Conservation (phyloP, 257 asterid genomes). For the Solanum okadae region DNA sequence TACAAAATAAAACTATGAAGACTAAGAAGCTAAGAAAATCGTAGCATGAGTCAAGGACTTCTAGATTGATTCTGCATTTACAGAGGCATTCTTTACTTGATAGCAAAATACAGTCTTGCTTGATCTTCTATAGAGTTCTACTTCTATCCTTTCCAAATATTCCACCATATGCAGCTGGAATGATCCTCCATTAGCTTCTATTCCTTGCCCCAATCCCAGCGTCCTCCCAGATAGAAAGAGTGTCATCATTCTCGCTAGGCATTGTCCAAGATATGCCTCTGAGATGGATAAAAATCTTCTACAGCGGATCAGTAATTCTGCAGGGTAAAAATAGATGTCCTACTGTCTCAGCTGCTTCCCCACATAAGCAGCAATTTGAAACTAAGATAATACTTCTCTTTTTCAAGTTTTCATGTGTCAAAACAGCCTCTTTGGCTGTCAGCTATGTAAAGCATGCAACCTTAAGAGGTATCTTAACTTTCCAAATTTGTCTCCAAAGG, state of each 20-base stretch:
- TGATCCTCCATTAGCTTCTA: not conserved
- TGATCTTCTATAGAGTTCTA: not conserved
- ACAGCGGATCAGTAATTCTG: not conserved
- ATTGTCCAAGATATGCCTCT: not conserved
- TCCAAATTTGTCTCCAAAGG: not conserved
- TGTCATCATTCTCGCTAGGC: not conserved
- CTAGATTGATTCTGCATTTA: not conserved
- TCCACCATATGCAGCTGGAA: not conserved
- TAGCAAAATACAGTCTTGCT: not conserved
- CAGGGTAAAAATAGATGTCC: not conserved
- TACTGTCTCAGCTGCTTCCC: not conserved
- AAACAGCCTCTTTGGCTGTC: not conserved
- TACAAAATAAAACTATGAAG: not conserved
- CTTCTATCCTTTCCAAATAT: not conserved
- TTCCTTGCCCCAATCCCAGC: not conserved
- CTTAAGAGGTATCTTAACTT: not conserved
- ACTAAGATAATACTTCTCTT: not conserved
- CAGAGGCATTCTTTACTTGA: not conserved
- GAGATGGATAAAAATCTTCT: not conserved
- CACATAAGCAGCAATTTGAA: not conserved
- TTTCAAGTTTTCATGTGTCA: not conserved
- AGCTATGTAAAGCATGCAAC: not conserved
- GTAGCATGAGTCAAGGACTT: not conserved
- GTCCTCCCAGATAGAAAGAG: not conserved
- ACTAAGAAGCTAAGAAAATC: not conserved